Base-by-base conservation (phyloP, 495 filamentous ascomycete genomes). In the Aspergillus avenaceus region DNA sequence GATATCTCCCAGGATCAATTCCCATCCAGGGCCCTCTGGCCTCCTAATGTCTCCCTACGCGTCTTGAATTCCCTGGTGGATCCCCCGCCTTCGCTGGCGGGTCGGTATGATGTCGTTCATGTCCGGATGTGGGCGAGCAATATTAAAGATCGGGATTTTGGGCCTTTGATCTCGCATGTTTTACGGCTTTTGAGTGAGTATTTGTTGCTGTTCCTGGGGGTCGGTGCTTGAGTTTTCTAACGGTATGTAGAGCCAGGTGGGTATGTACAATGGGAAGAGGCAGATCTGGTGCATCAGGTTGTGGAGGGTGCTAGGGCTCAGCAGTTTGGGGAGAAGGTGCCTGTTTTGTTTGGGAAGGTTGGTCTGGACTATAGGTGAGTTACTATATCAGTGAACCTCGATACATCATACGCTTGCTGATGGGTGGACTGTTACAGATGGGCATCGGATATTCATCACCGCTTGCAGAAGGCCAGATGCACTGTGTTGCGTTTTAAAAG, bases 61-160 rank as follows among this genome's bases (percentile, higher is more conserved):
- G 18, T 53, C 3, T 55, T 67, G 36, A 59, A 71, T 42, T 54
- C 63, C 13, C 47, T 62, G 5, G 8, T 16, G 6, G 55, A 62
- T 14, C 42, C 62, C 0, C 61, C 69, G 3, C 12, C 34, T 6
- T 55, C 61, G 8, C 53, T 69, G 2, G 14, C 32, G 1, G 62
- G 59, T 0, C 42, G 50, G 8, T 76, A 71, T 50, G 70, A 73
- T 51, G 56, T 73, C 16, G 62, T 76, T 0, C 65, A 72, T 49
- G n/a, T 72, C 5, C 61, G 70, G 8, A 50, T 66, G 27, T 67
- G 50, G 54, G 50, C 59, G 25, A 53, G 59, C 58, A 46, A 56
- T 64, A 1, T 58, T 36, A 38, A 45, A 54, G 59, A 63, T 24
- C 50, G 59, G 23, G 52, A 61, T 29, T 22, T 34, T 13, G 29